These are phyloP conservation scores for Aureobasidium sp. DNA, from an alignment of 2,329 filamentous ascomycete genomes.

Conservation along the genomic window DNA sequence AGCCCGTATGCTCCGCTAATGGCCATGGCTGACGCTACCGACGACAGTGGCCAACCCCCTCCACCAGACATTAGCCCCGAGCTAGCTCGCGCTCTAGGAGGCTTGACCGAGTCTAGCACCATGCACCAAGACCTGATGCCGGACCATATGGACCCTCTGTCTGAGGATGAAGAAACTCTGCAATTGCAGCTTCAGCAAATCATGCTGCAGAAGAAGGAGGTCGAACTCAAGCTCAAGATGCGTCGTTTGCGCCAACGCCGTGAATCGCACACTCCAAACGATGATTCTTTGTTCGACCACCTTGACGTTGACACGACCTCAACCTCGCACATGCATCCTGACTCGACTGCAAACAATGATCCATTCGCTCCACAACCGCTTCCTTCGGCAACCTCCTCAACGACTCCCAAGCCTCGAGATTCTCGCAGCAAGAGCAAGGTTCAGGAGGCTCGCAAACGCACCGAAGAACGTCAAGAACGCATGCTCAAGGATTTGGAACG, in stretches of 20 bases:
- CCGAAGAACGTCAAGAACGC: conserved; percentile 27
- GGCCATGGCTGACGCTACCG: conserved; percentile 16
- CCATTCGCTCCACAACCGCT: not conserved
- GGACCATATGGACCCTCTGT: conserved; percentile 15
- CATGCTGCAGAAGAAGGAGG: conserved; percentile 26
- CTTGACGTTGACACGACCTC: not conserved
- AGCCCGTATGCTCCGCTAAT: conserved; percentile 26
- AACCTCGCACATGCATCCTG: not conserved
- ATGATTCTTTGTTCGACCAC: conserved; percentile 5
- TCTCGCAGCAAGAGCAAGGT: conserved; percentile 30
- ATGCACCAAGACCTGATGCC: conserved; percentile 10
- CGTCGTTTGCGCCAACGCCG: conserved; percentile 19
- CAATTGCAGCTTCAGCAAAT: conserved; percentile 28
- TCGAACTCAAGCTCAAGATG: conserved; percentile 29
- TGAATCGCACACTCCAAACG: conserved; percentile 3
- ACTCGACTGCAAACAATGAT: conserved; percentile 6
- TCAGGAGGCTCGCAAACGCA: conserved; percentile 27
- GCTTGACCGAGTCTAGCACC: not conserved
- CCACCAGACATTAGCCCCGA: conserved; percentile 14
- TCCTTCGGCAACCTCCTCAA: not conserved
- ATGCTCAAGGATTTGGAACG: conserved; percentile 28
- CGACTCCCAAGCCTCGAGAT: conserved; percentile 20
- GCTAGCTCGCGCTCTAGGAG: conserved; percentile 10
- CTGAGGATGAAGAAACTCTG: conserved; percentile 28
- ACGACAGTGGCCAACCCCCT: conserved; percentile 13